Evolutionary conservation across 2,329 filamentous ascomycete species (phyloP).

Genomic region (Polychaeton citri): DNA sequence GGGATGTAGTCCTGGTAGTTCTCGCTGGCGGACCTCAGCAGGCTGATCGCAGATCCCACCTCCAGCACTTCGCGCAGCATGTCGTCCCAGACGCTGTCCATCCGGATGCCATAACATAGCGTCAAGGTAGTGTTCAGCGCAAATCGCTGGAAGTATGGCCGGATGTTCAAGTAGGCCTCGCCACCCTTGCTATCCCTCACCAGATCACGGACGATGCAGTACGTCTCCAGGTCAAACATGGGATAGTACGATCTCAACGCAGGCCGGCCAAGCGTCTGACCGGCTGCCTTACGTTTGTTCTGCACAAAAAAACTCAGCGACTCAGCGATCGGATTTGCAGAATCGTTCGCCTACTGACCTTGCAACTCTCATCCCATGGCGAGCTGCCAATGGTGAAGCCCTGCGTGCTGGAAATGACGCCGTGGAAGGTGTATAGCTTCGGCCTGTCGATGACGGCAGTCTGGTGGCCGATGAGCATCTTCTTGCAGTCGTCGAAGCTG

Average conservation of each 20-base stretch:
- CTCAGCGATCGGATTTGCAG: too few relatives aligned
- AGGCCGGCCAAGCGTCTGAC: conserved; percentile 32
- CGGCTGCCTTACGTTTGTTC: conserved; percentile 40
- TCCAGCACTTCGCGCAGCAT: conserved; percentile 40
- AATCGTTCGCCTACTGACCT: too few relatives aligned
- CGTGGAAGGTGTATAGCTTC: conserved; percentile 41
- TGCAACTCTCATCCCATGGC: conserved; percentile 41
- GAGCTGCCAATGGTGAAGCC: conserved; percentile 43
- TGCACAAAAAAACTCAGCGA: too few relatives aligned
- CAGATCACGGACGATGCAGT: conserved; percentile 37
- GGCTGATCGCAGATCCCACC: conserved; percentile 38
- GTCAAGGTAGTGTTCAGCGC: conserved; percentile 42
- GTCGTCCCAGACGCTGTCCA: conserved; percentile 40
- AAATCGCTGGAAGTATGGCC: conserved; percentile 41
- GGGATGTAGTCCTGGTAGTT: conserved; percentile 43
- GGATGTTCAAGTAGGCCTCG: conserved; percentile 21
- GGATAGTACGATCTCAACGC: conserved; percentile 36
- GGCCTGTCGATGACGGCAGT: conserved; percentile 38
- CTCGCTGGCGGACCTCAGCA: conserved; percentile 38
- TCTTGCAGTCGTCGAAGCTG: conserved; percentile 39
- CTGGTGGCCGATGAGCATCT: conserved; percentile 37
- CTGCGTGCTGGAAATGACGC: conserved; percentile 38
- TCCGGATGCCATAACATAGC: conserved; percentile 41
- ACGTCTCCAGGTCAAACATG: conserved; percentile 43
- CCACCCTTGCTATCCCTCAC: conserved; percentile 30